Conservation (phyloP, 192 early-diverging fungal species). For the Podila epigama region DNA sequence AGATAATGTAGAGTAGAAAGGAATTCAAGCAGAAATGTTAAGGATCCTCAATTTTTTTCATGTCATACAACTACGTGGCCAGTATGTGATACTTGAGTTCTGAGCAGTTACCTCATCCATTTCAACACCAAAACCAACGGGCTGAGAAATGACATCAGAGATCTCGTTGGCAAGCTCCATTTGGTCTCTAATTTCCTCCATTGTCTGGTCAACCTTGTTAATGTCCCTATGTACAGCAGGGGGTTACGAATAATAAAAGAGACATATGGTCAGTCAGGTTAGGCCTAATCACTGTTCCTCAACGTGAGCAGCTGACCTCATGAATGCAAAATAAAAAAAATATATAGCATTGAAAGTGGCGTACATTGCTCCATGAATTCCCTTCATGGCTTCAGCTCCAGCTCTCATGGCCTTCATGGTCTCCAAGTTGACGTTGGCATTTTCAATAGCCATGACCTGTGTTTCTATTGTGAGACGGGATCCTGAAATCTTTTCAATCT, state of each 20-base stretch:
- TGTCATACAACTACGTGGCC: not conserved
- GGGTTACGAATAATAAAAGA: not conserved
- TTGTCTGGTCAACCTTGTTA: constrained; percentile 93
- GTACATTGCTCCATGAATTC: constrained; percentile 88
- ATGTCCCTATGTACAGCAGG: constrained; percentile 71
- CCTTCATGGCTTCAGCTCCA: constrained; percentile 93
- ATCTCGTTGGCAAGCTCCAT: constrained; percentile 97
- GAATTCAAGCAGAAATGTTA: not conserved
- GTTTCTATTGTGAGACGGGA: constrained; percentile 91
- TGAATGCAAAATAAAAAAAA: not conserved
- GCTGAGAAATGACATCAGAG: constrained; percentile 90
- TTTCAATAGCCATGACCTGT: constrained; percentile 96
- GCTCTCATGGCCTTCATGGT: constrained; percentile 94
- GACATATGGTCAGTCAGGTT: not conserved
- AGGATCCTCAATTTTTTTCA: not conserved
- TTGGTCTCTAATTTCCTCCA: constrained; percentile 98
- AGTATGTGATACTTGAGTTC: not conserved
- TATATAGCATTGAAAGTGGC: constrained; percentile 11
- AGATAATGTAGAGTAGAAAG: not conserved
- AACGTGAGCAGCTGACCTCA: not conserved
- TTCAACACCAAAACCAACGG: constrained; percentile 85
- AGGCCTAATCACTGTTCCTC: not conserved
- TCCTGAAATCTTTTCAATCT: constrained; percentile 89
- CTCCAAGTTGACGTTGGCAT: constrained; percentile 94
- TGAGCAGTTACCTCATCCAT: constrained; percentile 79